Percentiles rank a stretch among this genome's conserved stretches.
phyloP scores from a whole-genome alignment of 2,329 filamentous ascomycete species.

The Plenodomus lindquistii region DNA sequence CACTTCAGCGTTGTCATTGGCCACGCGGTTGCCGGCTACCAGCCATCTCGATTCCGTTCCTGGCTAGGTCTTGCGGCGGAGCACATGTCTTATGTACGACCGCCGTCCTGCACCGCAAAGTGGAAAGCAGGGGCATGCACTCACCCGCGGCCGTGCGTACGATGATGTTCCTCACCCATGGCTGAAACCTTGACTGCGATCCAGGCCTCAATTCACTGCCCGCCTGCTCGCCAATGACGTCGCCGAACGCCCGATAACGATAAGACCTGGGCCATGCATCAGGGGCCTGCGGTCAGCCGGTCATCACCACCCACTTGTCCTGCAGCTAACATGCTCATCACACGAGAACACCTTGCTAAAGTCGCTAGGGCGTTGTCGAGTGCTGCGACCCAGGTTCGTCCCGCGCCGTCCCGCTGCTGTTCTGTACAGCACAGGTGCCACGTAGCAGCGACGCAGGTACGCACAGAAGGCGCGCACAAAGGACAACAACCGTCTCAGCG shows the following conservation, averaged over 20 bases:
- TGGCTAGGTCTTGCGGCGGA: constrained; percentile 10
- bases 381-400: constrained; percentile 42
- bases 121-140: constrained; percentile 20
- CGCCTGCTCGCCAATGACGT: constrained; percentile 26
- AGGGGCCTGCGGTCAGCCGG: constrained; percentile 18
- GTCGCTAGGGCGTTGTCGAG: constrained; percentile 24
- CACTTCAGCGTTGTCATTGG: constrained; percentile 3
- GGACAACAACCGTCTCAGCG: constrained; percentile 27
- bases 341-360: constrained; percentile 23
- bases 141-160: constrained; percentile 18
- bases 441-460: constrained; percentile 43
- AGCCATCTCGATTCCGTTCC: constrained; percentile 2
- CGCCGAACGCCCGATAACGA: constrained; percentile 26
- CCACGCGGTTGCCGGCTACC: neutral
- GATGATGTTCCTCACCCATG: constrained; percentile 5
- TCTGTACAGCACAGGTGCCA: constrained; percentile 44
- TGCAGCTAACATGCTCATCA: constrained; percentile 38
- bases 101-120: constrained; percentile 4
- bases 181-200: constrained; percentile 12
- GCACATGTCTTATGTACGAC: constrained; percentile 7
- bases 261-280: constrained; percentile 16
- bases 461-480: constrained; percentile 31
- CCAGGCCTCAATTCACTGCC: constrained; percentile 14
- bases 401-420: constrained; percentile 39
- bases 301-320: constrained; percentile 10